These are phyloP conservation scores for Pisolithus albus DNA, from an alignment of 768 basidiomycete genomes.

Conservation along the genomic window DNA sequence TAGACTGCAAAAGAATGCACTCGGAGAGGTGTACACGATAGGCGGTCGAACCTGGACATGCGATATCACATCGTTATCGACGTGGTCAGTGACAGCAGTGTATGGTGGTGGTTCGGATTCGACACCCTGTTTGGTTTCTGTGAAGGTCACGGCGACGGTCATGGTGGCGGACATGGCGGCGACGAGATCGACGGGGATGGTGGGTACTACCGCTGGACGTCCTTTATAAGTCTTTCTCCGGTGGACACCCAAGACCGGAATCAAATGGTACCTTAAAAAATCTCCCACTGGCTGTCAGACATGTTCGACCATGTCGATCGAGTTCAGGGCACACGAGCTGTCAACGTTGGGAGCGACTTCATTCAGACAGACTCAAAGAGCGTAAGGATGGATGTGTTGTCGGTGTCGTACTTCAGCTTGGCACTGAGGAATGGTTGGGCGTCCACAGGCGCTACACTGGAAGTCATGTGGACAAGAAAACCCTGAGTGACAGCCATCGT, in stretches of 20 bases:
- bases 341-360: no score
- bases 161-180: slow-evolving; percentile 9
- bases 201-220: not conserved
- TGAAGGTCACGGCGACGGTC: no score
- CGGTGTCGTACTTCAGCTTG: no score
- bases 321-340: no score
- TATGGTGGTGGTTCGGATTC: slow-evolving; percentile 8
- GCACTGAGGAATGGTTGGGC: no score
- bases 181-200: not conserved
- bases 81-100: not conserved
- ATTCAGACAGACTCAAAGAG: no score
- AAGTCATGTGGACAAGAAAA: no score
- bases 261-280: not conserved
- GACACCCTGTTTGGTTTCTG: slow-evolving; percentile 20
- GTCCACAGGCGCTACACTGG: no score
- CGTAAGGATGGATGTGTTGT: no score
- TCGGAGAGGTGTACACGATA: slow-evolving; percentile 58
- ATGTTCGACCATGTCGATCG: not conserved
- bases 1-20: slow-evolving; percentile 47
- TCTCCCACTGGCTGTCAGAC: not conserved
- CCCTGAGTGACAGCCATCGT: no score
- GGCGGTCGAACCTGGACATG: slow-evolving; percentile 39
- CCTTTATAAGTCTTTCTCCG: not conserved
- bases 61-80: not conserved
- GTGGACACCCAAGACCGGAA: not conserved